These are phyloP conservation scores for Salix arbutifolia DNA, from an alignment of 345 rosid genomes.

Conservation along the genomic window DNA sequence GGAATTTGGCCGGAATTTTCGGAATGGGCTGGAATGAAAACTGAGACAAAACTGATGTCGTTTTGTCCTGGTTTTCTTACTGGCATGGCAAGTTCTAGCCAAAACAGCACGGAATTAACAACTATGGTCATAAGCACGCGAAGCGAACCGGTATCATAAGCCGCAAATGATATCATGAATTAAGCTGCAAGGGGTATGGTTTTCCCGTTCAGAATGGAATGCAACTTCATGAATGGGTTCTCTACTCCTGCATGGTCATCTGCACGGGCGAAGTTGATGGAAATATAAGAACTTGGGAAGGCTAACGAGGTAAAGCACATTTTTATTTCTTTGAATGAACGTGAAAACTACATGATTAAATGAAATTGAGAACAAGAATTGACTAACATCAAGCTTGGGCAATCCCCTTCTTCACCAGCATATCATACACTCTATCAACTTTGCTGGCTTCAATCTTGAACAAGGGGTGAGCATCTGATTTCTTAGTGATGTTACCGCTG, in stretches of 20 bases:
- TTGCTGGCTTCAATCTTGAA: slow-evolving; percentile 79
- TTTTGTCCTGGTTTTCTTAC: too few relatives aligned
- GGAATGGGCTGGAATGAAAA: too few relatives aligned
- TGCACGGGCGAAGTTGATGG: neutral
- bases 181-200: neutral
- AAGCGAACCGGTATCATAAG: too few relatives aligned
- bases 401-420: slow-evolving; percentile 91
- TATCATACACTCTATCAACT: slow-evolving; percentile 80
- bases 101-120: too few relatives aligned
- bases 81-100: too few relatives aligned
- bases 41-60: too few relatives aligned
- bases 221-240: neutral
- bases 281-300: neutral
- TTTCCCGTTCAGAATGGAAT: neutral
- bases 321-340: neutral
- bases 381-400: slow-evolving; percentile 43
- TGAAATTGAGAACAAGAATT: neutral
- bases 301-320: neutral
- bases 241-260: neutral
- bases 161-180: neutral
- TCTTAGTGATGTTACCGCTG: slow-evolving; percentile 64
- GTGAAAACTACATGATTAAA: neutral
- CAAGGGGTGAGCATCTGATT: slow-evolving; percentile 67
- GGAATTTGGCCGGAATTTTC: too few relatives aligned
- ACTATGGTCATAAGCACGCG: too few relatives aligned